Evolutionary conservation across 1,284 basidiomycete species (phyloP).

Genomic region (Pseudozyma sp.): DNA sequence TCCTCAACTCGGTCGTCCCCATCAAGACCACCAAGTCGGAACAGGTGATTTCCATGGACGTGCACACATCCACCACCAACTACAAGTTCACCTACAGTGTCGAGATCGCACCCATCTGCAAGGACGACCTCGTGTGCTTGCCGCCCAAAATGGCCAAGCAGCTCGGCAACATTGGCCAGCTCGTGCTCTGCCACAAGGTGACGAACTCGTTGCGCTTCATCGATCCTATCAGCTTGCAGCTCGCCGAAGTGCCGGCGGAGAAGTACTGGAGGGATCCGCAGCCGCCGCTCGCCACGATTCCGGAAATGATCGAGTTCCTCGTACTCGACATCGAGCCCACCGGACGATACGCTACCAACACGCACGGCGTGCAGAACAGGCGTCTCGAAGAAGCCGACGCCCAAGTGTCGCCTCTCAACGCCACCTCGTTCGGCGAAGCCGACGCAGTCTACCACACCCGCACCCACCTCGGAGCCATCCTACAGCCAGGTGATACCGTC

Average conservation of each 20-base stretch:
- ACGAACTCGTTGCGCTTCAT: constrained; percentile 91
- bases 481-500: constrained; percentile 94
- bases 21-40: constrained; percentile 89
- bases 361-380: constrained; percentile 48
- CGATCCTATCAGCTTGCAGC: constrained; percentile 87
- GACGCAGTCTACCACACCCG: constrained; percentile 93
- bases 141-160: constrained; percentile 83
- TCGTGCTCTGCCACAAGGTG: constrained; percentile 88
- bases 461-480: constrained; percentile 92
- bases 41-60: constrained; percentile 91
- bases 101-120: constrained; percentile 95
- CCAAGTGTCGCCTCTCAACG: constrained; percentile 87
- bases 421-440: constrained; percentile 73
- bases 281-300: constrained; percentile 81
- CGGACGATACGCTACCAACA: constrained; percentile 55
- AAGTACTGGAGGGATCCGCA: constrained; percentile 93
- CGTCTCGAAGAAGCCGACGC: constrained; percentile 77
- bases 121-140: constrained; percentile 94
- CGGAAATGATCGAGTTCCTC: constrained; percentile 92
- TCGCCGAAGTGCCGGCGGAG: constrained; percentile 82
- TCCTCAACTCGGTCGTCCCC: constrained; percentile 87
- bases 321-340: constrained; percentile 89
- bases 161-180: constrained; percentile 86
- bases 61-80: constrained; percentile 90
- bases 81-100: constrained; percentile 99